Base-by-base conservation (phyloP, 768 basidiomycete genomes). In the Kwoniella shandongensis region DNA sequence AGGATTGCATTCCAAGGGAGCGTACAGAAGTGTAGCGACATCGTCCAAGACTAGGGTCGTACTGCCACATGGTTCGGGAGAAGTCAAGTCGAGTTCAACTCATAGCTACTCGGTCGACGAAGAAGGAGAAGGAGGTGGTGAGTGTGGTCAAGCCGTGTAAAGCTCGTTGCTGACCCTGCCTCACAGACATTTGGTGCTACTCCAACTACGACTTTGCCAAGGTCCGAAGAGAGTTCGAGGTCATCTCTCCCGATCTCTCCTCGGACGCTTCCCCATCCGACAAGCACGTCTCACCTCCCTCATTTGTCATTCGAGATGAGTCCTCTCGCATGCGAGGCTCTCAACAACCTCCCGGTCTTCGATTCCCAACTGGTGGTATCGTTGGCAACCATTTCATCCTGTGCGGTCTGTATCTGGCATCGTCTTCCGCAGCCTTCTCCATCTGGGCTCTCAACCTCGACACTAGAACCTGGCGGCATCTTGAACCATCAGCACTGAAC, bases 361-460 rank as follows among this genome's bases (percentile, higher is more conserved):
- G 94, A 8, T 99, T 99, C 79, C 94, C 94, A 5, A 89, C 91
- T 0, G 94, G 93, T 18, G 90, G 91, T 29, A 86, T 97, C 59
- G 79, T 96, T 6, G 96, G 93, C 27, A 85, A 85, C 29, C 63
- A 74, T 75, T 83, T 99, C 73, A 88, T 99, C 76, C 86, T 98
- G 50, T 91, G 91, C 8, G 94, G 94, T 27, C 94, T 91, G 18
- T 96, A 96, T 72, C 86, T 99, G 56, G 91, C 93, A 0, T 89
- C 92, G 70, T 87, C 88, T 39, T 89, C 89, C 66, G 92, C 94
- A 70, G 90, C 89, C 25, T 99, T 92, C 76, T 92, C 91, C 10
- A 88, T 98, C 56, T 99, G 93, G 93, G 88, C 89, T 0, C 84
- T 99, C 42, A 88, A 99, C 74, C 81, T 98, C n/a, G 57, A 59